Evolutionary conservation across 768 basidiomycete genomes (phyloP).

Genomic region (Lactifluus pinguis): DNA sequence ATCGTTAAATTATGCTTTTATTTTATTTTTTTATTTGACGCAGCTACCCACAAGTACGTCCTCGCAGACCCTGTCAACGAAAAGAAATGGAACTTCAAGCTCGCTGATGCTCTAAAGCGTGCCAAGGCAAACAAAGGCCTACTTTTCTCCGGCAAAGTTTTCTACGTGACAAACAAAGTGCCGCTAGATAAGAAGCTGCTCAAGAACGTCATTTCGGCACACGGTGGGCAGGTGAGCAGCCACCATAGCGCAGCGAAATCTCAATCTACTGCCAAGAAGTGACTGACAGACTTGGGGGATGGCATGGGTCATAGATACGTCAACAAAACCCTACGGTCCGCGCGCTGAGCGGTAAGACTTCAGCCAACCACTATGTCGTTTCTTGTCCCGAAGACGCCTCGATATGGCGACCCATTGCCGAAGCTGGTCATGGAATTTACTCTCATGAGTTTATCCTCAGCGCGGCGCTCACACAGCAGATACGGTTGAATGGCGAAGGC

Average conservation of each 20-base stretch:
- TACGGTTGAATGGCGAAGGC: constrained; percentile 47
- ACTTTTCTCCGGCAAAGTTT: constrained; percentile 54
- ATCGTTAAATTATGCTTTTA: not conserved
- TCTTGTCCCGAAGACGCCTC: constrained; percentile 55
- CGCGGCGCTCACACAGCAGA: constrained; percentile 53
- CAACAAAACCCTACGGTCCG: constrained; percentile 45
- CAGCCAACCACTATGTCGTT: constrained; percentile 45
- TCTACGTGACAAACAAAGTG: constrained; percentile 69
- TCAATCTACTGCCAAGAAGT: not conserved
- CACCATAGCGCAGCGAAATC: not conserved
- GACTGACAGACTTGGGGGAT: not conserved
- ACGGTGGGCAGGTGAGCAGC: constrained; percentile 55
- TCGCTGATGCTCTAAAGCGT: constrained; percentile 49
- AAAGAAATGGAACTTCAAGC: constrained; percentile 53
- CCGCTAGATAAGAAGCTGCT: constrained; percentile 49
- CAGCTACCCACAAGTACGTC: constrained; percentile 56
- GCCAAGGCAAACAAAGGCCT: constrained; percentile 45
- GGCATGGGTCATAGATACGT: constrained; percentile 27
- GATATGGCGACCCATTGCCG: constrained; percentile 56
- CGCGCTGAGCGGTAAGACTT: constrained; percentile 38
- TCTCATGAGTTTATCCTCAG: constrained; percentile 58
- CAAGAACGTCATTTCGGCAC: constrained; percentile 57
- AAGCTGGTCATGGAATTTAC: constrained; percentile 50
- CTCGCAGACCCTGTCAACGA: constrained; percentile 58
- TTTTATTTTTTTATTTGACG: not conserved